phyloP scores from a whole-genome alignment of 495 filamentous ascomycete genomes.

The Aspergillus egyptiacus region DNA sequence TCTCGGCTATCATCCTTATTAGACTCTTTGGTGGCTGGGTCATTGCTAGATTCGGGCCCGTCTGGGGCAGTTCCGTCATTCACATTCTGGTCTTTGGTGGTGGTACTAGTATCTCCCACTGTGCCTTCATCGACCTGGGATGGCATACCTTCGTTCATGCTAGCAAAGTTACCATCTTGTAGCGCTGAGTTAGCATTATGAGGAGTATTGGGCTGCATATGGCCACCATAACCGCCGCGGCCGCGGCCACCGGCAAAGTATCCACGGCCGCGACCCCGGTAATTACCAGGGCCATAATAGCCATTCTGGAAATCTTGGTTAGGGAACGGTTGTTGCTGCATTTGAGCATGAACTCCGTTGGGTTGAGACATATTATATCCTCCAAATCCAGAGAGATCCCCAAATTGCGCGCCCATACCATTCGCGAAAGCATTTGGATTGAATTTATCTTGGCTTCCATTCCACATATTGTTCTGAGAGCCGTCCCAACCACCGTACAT shows the following conservation, averaged over 20 bases:
- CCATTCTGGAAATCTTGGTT: constrained; percentile 58
- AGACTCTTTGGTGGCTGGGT: constrained; percentile 14
- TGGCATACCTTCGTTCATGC: constrained; percentile 18
- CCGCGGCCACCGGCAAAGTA: constrained; percentile 45
- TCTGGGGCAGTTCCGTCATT: constrained; percentile 26
- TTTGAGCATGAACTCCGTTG: constrained; percentile 50
- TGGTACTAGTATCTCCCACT: constrained; percentile 13
- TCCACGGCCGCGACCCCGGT: constrained; percentile 64
- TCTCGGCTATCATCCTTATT: constrained; percentile 8
- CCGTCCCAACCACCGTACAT: constrained; percentile 62
- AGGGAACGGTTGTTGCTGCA: constrained; percentile 47
- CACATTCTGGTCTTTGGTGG: constrained; percentile 22
- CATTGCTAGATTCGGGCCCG: constrained; percentile 20
- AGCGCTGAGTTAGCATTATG: constrained; percentile 34
- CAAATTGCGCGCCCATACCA: constrained; percentile 81
- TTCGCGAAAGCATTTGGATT: constrained; percentile 66
- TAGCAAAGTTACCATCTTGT: constrained; percentile 28
- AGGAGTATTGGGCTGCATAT: constrained; percentile 30
- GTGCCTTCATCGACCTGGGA: constrained; percentile 23
- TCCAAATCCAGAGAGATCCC: constrained; percentile 72
- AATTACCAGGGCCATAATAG: constrained; percentile 53
- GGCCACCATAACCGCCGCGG: constrained; percentile 46
- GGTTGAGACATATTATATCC: constrained; percentile 62
- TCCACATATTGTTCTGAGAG: constrained; percentile 59
- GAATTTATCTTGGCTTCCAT: constrained; percentile 64